Evolutionary conservation across 352 stramenopile species (phyloP).

Genomic region (Globisporangium spinosum): DNA sequence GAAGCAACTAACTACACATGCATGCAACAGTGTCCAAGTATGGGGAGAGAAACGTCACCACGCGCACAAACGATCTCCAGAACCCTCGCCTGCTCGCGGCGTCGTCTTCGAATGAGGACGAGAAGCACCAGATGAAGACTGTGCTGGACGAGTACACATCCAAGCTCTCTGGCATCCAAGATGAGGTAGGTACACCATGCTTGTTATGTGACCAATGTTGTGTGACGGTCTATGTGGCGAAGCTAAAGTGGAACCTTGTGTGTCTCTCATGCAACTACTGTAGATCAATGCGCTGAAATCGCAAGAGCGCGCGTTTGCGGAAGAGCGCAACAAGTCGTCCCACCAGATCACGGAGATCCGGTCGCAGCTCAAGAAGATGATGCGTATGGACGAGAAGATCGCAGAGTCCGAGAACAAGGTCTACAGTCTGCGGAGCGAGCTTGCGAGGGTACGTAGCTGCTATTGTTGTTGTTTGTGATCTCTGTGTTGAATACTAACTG

Average conservation of each 20-base stretch:
- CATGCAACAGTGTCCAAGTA: slow-evolving; percentile 68
- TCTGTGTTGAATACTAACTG: background rate
- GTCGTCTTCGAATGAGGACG: slow-evolving; percentile 76
- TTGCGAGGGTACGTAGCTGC: slow-evolving; percentile 48
- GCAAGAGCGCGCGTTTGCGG: slow-evolving; percentile 57
- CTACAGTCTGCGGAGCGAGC: slow-evolving; percentile 62
- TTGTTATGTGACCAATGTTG: background rate
- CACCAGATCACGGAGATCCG: slow-evolving; percentile 70
- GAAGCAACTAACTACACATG: background rate
- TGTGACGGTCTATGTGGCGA: background rate
- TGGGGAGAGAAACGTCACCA: slow-evolving; percentile 78
- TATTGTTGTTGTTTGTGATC: background rate
- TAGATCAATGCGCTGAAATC: slow-evolving; percentile 61
- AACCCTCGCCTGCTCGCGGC: slow-evolving; percentile 61
- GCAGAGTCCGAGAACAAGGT: slow-evolving; percentile 63
- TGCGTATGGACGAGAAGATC: slow-evolving; percentile 78
- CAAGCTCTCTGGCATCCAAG: slow-evolving; percentile 42
- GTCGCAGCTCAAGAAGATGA: slow-evolving; percentile 55
- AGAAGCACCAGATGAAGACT: slow-evolving; percentile 59
- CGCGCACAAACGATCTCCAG: slow-evolving; percentile 75
- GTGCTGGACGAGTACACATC: slow-evolving; percentile 38
- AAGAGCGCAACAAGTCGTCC: slow-evolving; percentile 54
- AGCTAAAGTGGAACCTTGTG: background rate
- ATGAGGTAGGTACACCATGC: slow-evolving; percentile 52
- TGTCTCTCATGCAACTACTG: background rate